phyloP scores from a whole-genome alignment of 176 grass and related monocot genomes.

The Paspalum notatum region DNA sequence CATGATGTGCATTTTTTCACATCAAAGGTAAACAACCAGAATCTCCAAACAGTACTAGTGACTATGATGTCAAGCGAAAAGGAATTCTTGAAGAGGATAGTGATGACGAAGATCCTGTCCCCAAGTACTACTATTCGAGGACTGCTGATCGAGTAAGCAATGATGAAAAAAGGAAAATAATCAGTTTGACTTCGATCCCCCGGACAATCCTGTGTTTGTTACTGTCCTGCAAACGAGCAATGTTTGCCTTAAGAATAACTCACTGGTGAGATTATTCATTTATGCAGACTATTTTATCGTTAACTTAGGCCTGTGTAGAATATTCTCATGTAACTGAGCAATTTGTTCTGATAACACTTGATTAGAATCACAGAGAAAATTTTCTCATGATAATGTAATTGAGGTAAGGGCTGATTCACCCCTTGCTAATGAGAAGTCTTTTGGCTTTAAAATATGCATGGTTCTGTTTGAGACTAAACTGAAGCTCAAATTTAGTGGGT shows the following conservation, averaged over 20 bases:
- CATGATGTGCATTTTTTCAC: background rate
- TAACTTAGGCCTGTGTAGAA: background rate
- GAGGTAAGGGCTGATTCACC: background rate
- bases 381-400: background rate
- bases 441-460: background rate
- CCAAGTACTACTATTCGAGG: conserved; percentile 25
- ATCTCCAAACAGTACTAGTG: background rate
- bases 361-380: background rate
- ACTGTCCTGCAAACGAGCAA: conserved; percentile 31
- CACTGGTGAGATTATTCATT: conserved; percentile 32
- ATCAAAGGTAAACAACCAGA: conserved; percentile 23
- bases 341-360: background rate
- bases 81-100: conserved; percentile 31
- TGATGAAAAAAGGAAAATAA: conserved; percentile 24
- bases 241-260: background rate
- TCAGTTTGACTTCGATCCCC: conserved; percentile 21
- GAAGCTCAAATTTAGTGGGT: background rate
- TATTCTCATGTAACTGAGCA: background rate
- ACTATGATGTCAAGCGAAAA: conserved; percentile 15
- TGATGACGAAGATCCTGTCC: background rate
- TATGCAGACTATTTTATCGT: background rate
- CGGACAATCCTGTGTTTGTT: conserved; percentile 50
- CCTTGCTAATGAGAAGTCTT: background rate
- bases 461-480: background rate
- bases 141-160: background rate